Evolutionary conservation across 1,284 basidiomycete species (phyloP), one percentile per base, ranked within the genome.

Genomic region (Melampsora occidentalis): DNA sequence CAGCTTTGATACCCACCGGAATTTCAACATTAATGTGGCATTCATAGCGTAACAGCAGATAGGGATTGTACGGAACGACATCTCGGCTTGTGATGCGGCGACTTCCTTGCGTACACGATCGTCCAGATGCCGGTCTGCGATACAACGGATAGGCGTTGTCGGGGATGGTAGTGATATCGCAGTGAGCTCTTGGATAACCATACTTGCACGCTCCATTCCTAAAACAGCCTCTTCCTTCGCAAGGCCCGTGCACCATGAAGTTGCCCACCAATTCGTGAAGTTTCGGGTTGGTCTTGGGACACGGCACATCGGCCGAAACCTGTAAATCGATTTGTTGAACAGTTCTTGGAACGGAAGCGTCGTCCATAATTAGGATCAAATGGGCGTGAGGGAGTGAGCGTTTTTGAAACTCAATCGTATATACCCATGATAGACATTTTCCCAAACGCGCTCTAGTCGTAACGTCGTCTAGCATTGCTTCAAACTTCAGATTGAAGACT

Each of bases 1-100:
- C 71, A 0, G 84, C 81, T 0, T 71, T 77, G 22, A 86, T 76
- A 0, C 80, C 81, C 5, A 81, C 77, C 1, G 80, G 81, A 66
- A 83, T 82, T 70, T 86, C 84, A 0, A 86, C 79, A 77, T 88
- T 87, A 77, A 87, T 86, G 77, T 88, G 87, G 73, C 86, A 86
- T 33, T 84, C 57, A 66, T 82, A 86, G 20, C 80, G 77, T 2
- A 79, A 77, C 2, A 77, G 78, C 1, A 85, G 79, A 59, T 80
- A 83, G 0, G 84, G 83, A 66, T 76, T 81, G 76, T 85, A 84
- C 0, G 85, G 84, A 2, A 87, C 84, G 48, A 87, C 81, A 65
- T 77, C 51, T 22, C 62, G 51, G 18, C 77, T 79, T n/a, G 71
- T 70, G n/a, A 78, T n/a, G 5, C 7, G 1, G 2, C 10, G 22